Base-by-base conservation (phyloP, 2,329 filamentous ascomycete genomes). In the Scedosporium minutisporum region DNA sequence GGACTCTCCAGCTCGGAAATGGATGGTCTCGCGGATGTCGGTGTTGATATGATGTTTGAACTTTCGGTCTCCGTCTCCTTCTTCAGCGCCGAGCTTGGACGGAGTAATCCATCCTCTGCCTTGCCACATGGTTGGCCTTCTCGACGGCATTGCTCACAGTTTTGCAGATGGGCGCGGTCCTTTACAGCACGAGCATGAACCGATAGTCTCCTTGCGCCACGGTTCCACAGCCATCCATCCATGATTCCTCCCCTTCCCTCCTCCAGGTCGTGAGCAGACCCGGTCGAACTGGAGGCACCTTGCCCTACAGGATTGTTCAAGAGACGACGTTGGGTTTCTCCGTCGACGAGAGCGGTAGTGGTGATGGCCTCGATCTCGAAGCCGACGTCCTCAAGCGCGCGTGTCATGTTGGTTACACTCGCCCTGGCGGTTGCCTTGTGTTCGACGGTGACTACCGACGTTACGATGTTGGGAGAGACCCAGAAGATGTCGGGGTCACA, bases 391-490 rank as follows among this genome's bases (percentile, higher is more conserved):
- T 85, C 78, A 21, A 88, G 78, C 7, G 80, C 76, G 55, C 70
- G 70, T 64, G 73, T 73, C 67, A 82, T 80, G 65, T 66, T 69
- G 38, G 78, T 77, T 38, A 79, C 74, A 38, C 72, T 72, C 14
- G 79, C 77, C 33, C 74, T 71, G 2, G 76, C 70, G 63, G 73
- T 72, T 64, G 77, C 68, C 57, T 68, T 69, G 72, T 88, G 85
- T 67, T 80, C 77, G 65, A 88, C 77, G 38, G 84, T 86, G 67
- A 90, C 84, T 64, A 85, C 85, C 58, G 88, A 89, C 46, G 87
- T 87, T 68, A 91, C 82, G 65, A 91, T 83, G 66, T 89, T 90
- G 64, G 87, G 83, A 65, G 86, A 87, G 33, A 90, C 82, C 75
- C 83, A 85, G 62, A 69, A 77, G 76, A 77, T 76, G 69, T 71